Conservation (phyloP, 331 rosid species). For the Saraca asoca region DNA sequence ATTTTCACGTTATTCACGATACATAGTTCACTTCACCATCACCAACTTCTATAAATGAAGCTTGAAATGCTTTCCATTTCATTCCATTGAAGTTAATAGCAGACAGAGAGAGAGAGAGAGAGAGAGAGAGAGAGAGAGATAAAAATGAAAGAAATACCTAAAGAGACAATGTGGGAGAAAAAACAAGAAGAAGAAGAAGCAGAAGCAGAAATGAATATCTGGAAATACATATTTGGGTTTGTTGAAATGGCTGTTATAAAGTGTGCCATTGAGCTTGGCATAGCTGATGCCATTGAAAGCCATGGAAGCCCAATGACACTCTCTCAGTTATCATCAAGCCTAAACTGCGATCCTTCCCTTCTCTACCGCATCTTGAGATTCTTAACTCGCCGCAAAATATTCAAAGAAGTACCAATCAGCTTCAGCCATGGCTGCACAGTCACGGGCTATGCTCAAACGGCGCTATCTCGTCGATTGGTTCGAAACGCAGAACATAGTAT, state of each 20-base stretch:
- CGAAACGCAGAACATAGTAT: conserved; percentile 33
- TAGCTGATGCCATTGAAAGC: conserved; percentile 58
- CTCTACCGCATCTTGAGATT: conserved; percentile 67
- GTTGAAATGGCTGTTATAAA: conserved; percentile 58
- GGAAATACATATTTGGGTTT: conserved; percentile 61
- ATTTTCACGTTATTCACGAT: too few relatives aligned
- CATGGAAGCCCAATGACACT: conserved; percentile 56
- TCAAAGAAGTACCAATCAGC: conserved; percentile 38
- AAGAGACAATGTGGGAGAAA: conserved; percentile 1
- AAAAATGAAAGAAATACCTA: conserved; percentile 36
- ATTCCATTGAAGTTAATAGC: too few relatives aligned
- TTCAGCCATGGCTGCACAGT: background rate
- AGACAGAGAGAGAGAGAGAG: too few relatives aligned
- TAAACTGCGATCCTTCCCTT: conserved; percentile 40
- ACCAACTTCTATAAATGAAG: too few relatives aligned
- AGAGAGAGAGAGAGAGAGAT: too few relatives aligned
- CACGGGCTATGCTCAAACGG: conserved; percentile 34
- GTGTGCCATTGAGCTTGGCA: conserved; percentile 72
- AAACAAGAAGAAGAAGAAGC: conserved; percentile 21
- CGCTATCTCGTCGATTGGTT: conserved; percentile 31
- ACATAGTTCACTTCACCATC: too few relatives aligned
- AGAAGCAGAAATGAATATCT: conserved; percentile 39
- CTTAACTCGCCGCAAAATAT: conserved; percentile 50
- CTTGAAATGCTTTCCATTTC: too few relatives aligned
- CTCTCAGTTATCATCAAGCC: conserved; percentile 45